Base-by-base conservation (phyloP, 495 filamentous ascomycete genomes). In the Sporormia fimetaria region DNA sequence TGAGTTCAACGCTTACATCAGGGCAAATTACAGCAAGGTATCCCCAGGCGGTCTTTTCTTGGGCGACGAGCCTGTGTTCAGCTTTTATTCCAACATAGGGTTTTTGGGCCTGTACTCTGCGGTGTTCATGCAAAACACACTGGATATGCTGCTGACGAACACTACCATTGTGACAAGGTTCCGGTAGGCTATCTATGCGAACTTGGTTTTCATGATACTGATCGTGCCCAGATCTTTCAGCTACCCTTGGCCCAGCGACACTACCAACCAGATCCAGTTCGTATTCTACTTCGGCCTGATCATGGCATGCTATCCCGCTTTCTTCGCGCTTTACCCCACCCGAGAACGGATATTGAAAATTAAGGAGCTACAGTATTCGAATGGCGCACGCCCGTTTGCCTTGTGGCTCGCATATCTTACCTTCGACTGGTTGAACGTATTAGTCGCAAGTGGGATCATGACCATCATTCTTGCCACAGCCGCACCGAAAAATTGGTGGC, bases 291-390 rank as follows among this genome's bases (percentile, higher is more conserved):
- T 85, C 52, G 75, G 80, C 18, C 67, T 93, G 2, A 78, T 74
- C 11, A 75, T 87, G 65, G 67, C 72, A 15, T 75, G 73, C 0
- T 90, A 77, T 56, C 86, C 86, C 4, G 83, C 75, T 17, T 84
- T 94, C 63, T 88, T 92, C 50, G 74, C 79, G 1, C 69, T 94
- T 7, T 94, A 94, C 59, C 82, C 83, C 17, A 92, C 83, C 2
- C 56, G 80, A 3, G 86, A 94, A 57, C 70, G 83, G 7, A 63
- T 83, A 7, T 33, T 17, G 1, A 40, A 37, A 16, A 52, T 52
- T 20, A 37, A 43, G 10, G 38, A 38, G 8, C n/a, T 52, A 21
- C 36, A 52, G 6, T 52, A 52, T 22, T 38, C 32, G n/a, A 56
- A 56, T 34, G 52, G 82, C 36, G 82, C 84, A 8, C 66, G 78